A percentile compares a stretch with the other conserved stretches of the same genome.
These are phyloP conservation scores for Diphasiastrum complanatum DNA, from an alignment of 83 land plant species.

Conservation along the genomic window DNA sequence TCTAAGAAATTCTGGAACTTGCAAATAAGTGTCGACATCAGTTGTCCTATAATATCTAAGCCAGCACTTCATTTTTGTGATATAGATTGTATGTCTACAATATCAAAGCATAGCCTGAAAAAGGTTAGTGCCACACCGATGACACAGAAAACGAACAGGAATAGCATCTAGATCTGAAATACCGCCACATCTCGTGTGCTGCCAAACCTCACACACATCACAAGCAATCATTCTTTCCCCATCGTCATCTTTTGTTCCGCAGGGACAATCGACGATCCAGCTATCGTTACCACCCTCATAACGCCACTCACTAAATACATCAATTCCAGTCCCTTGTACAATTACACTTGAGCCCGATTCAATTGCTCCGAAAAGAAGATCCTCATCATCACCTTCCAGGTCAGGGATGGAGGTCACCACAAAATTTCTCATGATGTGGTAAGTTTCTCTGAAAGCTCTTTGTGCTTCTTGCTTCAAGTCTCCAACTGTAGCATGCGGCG, in stretches of 20 bases:
- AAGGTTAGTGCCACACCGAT: slow-evolving; percentile 41
- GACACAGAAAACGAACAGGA: slow-evolving; percentile 57
- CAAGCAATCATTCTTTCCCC: slow-evolving; percentile 87
- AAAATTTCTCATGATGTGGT: slow-evolving; percentile 40
- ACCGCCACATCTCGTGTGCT: slow-evolving; percentile 77
- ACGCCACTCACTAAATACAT: slow-evolving; percentile 26
- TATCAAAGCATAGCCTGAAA: slow-evolving; percentile 31
- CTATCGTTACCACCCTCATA: slow-evolving; percentile 64
- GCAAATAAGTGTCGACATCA: too few species aligned
- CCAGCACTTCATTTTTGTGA: too few species aligned
- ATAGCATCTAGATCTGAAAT: slow-evolving; percentile 50
- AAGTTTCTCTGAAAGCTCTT: slow-evolving; percentile 43
- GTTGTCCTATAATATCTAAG: too few species aligned
- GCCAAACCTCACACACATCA: slow-evolving; percentile 84
- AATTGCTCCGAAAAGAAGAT: slow-evolving; percentile 6
- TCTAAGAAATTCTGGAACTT: too few species aligned
- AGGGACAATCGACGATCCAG: slow-evolving; percentile 79
- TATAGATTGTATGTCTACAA: too few species aligned
- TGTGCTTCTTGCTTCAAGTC: slow-evolving; percentile 46
- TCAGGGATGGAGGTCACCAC: slow-evolving; percentile 39
- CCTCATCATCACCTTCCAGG: slow-evolving; percentile 16
- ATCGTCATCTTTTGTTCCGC: slow-evolving; percentile 74
- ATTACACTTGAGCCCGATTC: slow-evolving; percentile 20
- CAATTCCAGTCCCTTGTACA: slow-evolving; percentile 45
- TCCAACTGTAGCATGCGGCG: slow-evolving; percentile 36